Evolutionary conservation across 1,139 yeast genomes (phyloP).

Genomic region (Blastobotrys serpentis): DNA sequence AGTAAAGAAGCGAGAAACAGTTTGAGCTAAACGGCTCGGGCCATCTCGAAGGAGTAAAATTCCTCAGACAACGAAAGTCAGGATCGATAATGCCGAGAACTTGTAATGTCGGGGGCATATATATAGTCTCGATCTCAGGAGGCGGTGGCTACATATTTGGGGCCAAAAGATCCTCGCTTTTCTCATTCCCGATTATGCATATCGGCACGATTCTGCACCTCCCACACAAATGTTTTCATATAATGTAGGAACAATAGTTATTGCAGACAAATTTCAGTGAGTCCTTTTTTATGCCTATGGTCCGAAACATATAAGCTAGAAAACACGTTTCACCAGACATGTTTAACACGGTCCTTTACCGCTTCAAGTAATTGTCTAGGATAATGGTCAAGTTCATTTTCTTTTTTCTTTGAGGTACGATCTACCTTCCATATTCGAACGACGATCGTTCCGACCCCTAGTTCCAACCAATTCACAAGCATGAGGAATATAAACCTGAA

Average conservation of each 20-base stretch:
- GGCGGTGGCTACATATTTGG: conserved; percentile 8
- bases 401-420: background rate
- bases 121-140: conserved; percentile 6
- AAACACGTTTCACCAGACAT: background rate
- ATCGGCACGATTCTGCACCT: conserved; percentile 2
- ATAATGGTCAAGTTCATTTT: background rate
- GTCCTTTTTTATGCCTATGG: background rate
- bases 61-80: background rate
- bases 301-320: background rate
- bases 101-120: no score
- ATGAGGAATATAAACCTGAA: background rate
- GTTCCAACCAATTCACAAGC: background rate
- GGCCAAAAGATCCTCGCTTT: background rate
- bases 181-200: conserved; percentile 2
- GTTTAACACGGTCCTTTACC: background rate
- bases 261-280: background rate
- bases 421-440: conserved; percentile 2
- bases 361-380: background rate
- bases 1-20: background rate
- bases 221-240: no score
- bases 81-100: background rate
- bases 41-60: background rate
- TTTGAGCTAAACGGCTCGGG: background rate
- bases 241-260: background rate
- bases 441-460: conserved; percentile 1